Evolutionary conservation across 768 basidiomycete species (phyloP).

Genomic region (Rhodotorula graminis): DNA sequence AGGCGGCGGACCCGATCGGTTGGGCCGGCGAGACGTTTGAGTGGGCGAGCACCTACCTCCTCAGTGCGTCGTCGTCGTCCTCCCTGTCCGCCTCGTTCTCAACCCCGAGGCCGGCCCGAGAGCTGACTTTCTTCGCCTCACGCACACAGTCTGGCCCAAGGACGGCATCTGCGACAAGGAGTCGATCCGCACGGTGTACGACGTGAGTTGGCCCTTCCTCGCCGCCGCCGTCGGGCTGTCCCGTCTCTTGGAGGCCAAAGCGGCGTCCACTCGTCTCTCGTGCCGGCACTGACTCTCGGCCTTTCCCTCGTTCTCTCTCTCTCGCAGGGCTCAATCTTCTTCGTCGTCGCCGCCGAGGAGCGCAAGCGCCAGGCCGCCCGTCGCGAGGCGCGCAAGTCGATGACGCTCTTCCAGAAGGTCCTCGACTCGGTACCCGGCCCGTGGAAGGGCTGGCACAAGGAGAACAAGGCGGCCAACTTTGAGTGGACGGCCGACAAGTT

Average conservation of each 20-base stretch:
- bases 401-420: neutral
- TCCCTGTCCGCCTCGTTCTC: too few relatives aligned
- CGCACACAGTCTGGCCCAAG: slow-evolving; percentile 18
- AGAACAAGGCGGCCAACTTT: slow-evolving; percentile 29
- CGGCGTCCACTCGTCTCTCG: neutral
- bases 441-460: slow-evolving; percentile 23
- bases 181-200: slow-evolving; percentile 51
- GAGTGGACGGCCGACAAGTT: slow-evolving; percentile 21
- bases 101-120: too few relatives aligned
- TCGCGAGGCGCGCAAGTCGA: slow-evolving; percentile 1
- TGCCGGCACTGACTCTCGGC: neutral
- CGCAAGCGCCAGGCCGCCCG: neutral
- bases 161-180: slow-evolving; percentile 46
- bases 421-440: slow-evolving; percentile 12
- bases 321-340: slow-evolving; percentile 29
- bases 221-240: too few relatives aligned
- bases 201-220: slow-evolving; percentile 45
- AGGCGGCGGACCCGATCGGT: slow-evolving; percentile 34
- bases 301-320: neutral
- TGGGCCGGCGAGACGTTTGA: slow-evolving; percentile 46
- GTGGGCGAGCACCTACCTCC: slow-evolving; percentile 48
- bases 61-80: neutral
- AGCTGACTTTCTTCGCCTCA: neutral
- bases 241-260: too few relatives aligned
- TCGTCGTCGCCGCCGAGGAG: slow-evolving; percentile 15